Conservation (phyloP, 805 yeast genomes). For the Torulaspora franciscae region DNA sequence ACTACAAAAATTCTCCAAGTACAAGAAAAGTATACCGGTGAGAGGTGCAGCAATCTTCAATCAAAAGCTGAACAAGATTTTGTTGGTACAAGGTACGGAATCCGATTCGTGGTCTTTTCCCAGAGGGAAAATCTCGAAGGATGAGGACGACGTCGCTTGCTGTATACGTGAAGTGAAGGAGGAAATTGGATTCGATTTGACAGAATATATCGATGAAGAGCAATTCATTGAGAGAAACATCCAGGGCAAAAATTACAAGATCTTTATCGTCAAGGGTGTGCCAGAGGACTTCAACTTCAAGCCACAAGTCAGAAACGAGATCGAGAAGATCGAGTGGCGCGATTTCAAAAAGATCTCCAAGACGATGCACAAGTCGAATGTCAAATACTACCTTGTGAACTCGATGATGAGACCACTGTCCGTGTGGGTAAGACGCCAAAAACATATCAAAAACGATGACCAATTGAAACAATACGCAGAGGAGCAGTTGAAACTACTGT, state of each 20-base stretch:
- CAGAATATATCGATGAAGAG: constrained; percentile 58
- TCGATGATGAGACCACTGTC: constrained; percentile 41
- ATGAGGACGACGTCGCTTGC: constrained; percentile 81
- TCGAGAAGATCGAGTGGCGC: constrained; percentile 75
- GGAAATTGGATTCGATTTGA: constrained; percentile 87
- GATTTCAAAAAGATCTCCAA: constrained; percentile 46
- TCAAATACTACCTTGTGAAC: constrained; percentile 37
- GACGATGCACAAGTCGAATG: constrained; percentile 27
- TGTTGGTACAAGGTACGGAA: constrained; percentile 82
- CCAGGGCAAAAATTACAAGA: constrained; percentile 77
- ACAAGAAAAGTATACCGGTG: constrained; percentile 89
- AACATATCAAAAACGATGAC: constrained; percentile 47
- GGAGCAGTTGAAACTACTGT: constrained; percentile 53
- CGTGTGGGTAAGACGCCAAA: constrained; percentile 53
- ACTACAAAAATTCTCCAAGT: constrained; percentile 68
- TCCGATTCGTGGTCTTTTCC: constrained; percentile 92
- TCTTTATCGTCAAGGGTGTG: constrained; percentile 70
- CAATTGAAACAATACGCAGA: constrained; percentile 62
- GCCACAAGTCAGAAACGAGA: constrained; percentile 86
- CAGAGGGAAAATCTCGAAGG: constrained; percentile 91
- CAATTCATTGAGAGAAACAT: constrained; percentile 78
- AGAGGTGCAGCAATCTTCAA: constrained; percentile 91
- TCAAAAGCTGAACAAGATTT: constrained; percentile 57
- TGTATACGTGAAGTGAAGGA: constrained; percentile 89
- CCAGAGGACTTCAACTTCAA: constrained; percentile 70